Evolutionary conservation across 129 eudicot species (phyloP).

Genomic region (Saussurea involucrata): DNA sequence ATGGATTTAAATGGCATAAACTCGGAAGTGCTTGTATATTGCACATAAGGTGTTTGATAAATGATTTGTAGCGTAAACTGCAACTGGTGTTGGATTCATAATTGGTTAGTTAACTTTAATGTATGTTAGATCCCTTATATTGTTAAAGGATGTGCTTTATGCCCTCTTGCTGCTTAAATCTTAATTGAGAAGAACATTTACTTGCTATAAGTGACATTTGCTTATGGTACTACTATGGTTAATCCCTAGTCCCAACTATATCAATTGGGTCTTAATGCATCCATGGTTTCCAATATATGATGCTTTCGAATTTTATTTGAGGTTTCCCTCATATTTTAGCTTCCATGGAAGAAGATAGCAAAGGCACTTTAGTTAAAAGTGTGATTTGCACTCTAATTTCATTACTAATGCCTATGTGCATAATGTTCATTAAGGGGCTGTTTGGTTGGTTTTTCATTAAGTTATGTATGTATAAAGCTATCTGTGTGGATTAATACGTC

Average conservation of each 20-base stretch:
- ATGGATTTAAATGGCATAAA: neutral
- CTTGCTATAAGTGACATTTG: neutral
- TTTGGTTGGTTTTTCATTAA: too few relatives aligned
- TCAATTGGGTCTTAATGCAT: neutral
- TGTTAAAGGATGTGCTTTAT: neutral
- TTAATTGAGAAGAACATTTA: neutral
- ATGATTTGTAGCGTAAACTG: neutral
- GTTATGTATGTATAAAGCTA: too few relatives aligned
- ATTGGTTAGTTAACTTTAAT: neutral
- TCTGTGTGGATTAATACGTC: too few relatives aligned
- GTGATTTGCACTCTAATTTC: too few relatives aligned
- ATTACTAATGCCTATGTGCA: too few relatives aligned
- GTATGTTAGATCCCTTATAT: neutral
- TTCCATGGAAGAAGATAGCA: neutral
- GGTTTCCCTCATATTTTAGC: neutral
- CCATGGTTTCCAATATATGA: neutral
- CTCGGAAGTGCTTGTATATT: neutral
- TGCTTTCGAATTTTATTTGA: neutral
- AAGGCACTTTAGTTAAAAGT: too few relatives aligned
- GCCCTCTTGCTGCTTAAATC: neutral
- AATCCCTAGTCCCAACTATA: neutral
- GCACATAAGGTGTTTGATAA: constrained; percentile 27
- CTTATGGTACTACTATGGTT: neutral
- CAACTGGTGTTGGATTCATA: neutral
- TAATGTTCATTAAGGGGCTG: too few relatives aligned